These are phyloP conservation scores for Fusarium nurragi DNA, from an alignment of 2,329 filamentous ascomycete species.

Conservation along the genomic window DNA sequence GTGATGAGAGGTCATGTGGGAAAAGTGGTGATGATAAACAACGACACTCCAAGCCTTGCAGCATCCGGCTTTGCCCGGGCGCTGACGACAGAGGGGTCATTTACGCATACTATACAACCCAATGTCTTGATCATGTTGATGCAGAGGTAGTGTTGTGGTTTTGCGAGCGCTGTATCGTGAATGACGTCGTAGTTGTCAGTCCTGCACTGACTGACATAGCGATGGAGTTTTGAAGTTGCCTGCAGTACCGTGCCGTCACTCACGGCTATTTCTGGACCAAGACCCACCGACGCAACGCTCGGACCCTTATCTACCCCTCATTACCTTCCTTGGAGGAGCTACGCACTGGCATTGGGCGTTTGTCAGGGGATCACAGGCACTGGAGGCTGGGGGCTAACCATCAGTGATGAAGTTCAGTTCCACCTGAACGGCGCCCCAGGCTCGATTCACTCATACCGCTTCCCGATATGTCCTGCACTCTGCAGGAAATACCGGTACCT, in stretches of 20 bases:
- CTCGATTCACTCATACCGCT: neutral
- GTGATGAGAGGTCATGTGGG: slow-evolving; percentile 35
- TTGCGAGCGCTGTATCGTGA: neutral
- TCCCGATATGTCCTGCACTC: slow-evolving; percentile 25
- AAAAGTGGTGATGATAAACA: slow-evolving; percentile 36
- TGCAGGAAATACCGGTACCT: slow-evolving; percentile 33
- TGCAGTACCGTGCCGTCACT: neutral
- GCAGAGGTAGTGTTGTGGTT: neutral
- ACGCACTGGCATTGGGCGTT: slow-evolving; percentile 1
- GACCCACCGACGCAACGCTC: slow-evolving; percentile 27
- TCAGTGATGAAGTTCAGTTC: slow-evolving; percentile 27
- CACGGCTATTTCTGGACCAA: slow-evolving; percentile 36
- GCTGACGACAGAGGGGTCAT: slow-evolving; percentile 8
- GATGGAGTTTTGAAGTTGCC: slow-evolving; percentile 27
- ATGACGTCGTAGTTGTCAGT: neutral
- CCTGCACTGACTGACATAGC: slow-evolving; percentile 17
- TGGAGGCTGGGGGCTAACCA: slow-evolving; percentile 18
- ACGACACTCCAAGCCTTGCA: slow-evolving; percentile 12
- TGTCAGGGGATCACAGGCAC: slow-evolving; percentile 19
- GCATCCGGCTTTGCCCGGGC: slow-evolving; percentile 32
- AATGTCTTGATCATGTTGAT: neutral
- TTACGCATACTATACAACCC: neutral
- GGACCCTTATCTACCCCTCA: slow-evolving; percentile 21
- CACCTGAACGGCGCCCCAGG: slow-evolving; percentile 14
- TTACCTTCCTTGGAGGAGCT: neutral